Percentiles rank a stretch among this genome's conserved stretches.
Conservation (phyloP, 1,139 yeast species). For the Saccharomyces hybrid region DNA sequence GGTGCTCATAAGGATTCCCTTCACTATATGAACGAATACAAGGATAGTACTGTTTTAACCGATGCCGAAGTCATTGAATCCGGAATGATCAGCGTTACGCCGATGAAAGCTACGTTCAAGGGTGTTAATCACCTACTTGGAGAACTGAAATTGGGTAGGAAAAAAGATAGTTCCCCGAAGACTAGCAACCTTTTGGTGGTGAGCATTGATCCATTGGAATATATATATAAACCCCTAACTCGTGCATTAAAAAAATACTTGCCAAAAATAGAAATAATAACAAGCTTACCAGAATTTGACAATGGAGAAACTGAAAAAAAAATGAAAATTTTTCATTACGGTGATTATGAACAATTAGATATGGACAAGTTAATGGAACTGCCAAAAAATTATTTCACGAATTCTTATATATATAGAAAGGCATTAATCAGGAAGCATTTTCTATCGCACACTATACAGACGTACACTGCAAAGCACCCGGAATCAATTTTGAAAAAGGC, state of each 20-base stretch:
- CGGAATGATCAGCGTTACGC: slow-evolving; percentile 64
- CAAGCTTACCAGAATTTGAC: slow-evolving; percentile 7
- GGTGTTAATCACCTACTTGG: slow-evolving; percentile 51
- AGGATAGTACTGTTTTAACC: not conserved
- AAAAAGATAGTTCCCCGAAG: slow-evolving; percentile 2
- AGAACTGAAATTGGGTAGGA: slow-evolving; percentile 38
- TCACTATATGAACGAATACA: slow-evolving; percentile 19
- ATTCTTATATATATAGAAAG: slow-evolving; percentile 79
- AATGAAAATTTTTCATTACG: slow-evolving; percentile 57
- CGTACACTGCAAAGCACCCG: slow-evolving; percentile 70
- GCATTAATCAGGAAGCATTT: slow-evolving; percentile 87
- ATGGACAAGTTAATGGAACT: slow-evolving; percentile 44
- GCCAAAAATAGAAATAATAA: slow-evolving; percentile 21
- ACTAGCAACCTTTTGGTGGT: slow-evolving; percentile 12
- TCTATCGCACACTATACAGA: slow-evolving; percentile 69
- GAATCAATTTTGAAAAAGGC: slow-evolving; percentile 50
- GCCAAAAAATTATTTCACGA: slow-evolving; percentile 50
- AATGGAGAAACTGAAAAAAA: slow-evolving; percentile 3
- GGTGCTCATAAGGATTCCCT: slow-evolving; percentile 58
- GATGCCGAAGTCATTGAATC: slow-evolving; percentile 43
- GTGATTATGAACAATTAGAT: slow-evolving; percentile 85
- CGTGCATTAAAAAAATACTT: slow-evolving; percentile 36
- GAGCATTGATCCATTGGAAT: slow-evolving; percentile 38
- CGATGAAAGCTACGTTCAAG: slow-evolving; percentile 67
- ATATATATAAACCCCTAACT: slow-evolving; percentile 51